Evolutionary conservation across 306 rosid genomes (phyloP).

Genomic region (Vigna mungo): DNA sequence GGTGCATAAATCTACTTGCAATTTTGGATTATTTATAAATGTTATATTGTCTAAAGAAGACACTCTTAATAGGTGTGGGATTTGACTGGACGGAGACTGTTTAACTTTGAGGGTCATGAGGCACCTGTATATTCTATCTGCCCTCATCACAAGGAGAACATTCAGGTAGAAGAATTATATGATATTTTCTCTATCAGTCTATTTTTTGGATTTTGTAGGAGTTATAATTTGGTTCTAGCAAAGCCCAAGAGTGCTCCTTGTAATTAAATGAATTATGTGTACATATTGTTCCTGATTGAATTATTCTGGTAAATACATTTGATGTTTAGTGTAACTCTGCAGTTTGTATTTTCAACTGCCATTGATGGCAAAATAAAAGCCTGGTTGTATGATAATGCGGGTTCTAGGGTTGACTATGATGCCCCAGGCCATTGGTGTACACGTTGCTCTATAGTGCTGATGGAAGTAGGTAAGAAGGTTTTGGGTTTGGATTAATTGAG

Average conservation of each 20-base stretch:
- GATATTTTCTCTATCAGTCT: constrained; percentile 5
- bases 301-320: constrained; percentile 57
- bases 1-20: constrained; percentile 53
- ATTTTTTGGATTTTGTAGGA: not conserved
- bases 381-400: constrained; percentile 83
- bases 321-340: constrained; percentile 49
- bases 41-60: constrained; percentile 42
- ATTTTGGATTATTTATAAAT: constrained; percentile 33
- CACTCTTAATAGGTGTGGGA: constrained; percentile 82
- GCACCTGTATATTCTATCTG: constrained; percentile 89
- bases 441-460: constrained; percentile 86
- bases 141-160: constrained; percentile 90
- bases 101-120: constrained; percentile 82
- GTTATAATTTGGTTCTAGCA: constrained; percentile 30
- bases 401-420: constrained; percentile 87
- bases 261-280: constrained; percentile 25
- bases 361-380: constrained; percentile 92
- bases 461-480: constrained; percentile 73
- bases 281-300: constrained; percentile 30
- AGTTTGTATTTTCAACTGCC: constrained; percentile 92
- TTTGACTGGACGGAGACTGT: constrained; percentile 64
- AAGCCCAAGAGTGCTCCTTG: not conserved
- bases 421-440: constrained; percentile 94
- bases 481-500: constrained; percentile 6
- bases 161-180: constrained; percentile 61